A percentile compares a stretch with the other conserved stretches of the same genome.
phyloP scores from a whole-genome alignment of 1,139 yeast genomes.

The Protomyces inundatus region DNA sequence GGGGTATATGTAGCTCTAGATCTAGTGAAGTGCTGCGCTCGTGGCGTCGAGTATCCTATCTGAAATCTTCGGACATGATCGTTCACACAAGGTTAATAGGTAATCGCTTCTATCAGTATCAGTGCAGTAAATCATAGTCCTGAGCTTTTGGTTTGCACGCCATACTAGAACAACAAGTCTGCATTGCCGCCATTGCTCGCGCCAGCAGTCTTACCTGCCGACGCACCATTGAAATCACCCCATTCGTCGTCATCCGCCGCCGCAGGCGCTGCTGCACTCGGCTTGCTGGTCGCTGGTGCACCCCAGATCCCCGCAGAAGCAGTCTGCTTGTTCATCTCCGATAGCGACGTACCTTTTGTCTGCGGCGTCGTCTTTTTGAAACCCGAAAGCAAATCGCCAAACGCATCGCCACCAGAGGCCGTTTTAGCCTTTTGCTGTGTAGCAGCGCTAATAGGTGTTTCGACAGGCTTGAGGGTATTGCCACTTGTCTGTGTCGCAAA shows the following conservation, averaged over 20 bases:
- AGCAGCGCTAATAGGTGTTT: not conserved
- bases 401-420: slow-evolving; percentile 2
- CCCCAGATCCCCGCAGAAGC: slow-evolving; percentile 25
- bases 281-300: not conserved
- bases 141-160: too few species aligned
- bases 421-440: slow-evolving; percentile 6
- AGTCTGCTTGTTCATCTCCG: slow-evolving; percentile 24
- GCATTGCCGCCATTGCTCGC: not conserved
- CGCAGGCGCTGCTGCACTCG: not conserved
- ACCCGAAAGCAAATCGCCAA: slow-evolving; percentile 18
- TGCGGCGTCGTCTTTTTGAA: slow-evolving; percentile 16
- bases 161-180: slow-evolving; percentile 5
- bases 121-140: too few species aligned
- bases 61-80: too few species aligned
- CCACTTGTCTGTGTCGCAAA: slow-evolving; percentile 17
- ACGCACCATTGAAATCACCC: slow-evolving; percentile 18
- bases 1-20: too few species aligned
- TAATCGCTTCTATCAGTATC: too few species aligned
- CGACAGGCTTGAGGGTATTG: slow-evolving; percentile 9
- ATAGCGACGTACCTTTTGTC: slow-evolving; percentile 15
- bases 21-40: too few species aligned
- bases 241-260: slow-evolving; percentile 12
- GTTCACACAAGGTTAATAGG: too few species aligned
- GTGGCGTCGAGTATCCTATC: too few species aligned
- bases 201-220: not conserved